These are phyloP conservation scores for Capronia americana DNA, from an alignment of 2,329 filamentous ascomycete genomes.

Conservation along the genomic window DNA sequence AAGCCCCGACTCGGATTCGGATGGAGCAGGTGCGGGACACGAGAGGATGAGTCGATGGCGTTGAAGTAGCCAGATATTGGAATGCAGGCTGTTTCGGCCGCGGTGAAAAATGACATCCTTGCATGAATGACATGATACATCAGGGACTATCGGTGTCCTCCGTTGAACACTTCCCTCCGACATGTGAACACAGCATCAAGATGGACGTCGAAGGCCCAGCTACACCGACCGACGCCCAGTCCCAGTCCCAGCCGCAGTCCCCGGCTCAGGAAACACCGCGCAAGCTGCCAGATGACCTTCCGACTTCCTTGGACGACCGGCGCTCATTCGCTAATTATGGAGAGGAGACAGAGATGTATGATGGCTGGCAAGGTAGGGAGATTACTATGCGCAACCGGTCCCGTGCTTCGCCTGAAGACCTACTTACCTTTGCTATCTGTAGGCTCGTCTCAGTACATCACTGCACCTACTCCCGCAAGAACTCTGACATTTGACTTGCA, in stretches of 20 bases:
- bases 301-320: slow-evolving; percentile 89
- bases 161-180: slow-evolving; percentile 13
- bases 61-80: not conserved
- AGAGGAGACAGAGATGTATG: slow-evolving; percentile 93
- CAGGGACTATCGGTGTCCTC: not conserved
- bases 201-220: slow-evolving; percentile 32
- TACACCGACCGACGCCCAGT: slow-evolving; percentile 20
- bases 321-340: slow-evolving; percentile 70
- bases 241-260: slow-evolving; percentile 18
- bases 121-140: slow-evolving; percentile 4
- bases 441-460: slow-evolving; percentile 97
- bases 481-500: slow-evolving; percentile 85
- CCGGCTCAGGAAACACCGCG: slow-evolving; percentile 35
- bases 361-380: slow-evolving; percentile 90
- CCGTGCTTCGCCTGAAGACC: slow-evolving; percentile 18
- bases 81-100: not conserved
- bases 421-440: slow-evolving; percentile 30
- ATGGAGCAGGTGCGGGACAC: slow-evolving; percentile 10
- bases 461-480: slow-evolving; percentile 81
- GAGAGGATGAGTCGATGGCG: not conserved
- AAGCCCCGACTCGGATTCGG: slow-evolving; percentile 7
- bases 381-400: slow-evolving; percentile 1
- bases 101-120: not conserved
- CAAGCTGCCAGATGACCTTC: slow-evolving; percentile 79
- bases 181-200: slow-evolving; percentile 25